These are phyloP conservation scores for Gentiana dahurica DNA, from an alignment of 257 asterid species.

Conservation along the genomic window DNA sequence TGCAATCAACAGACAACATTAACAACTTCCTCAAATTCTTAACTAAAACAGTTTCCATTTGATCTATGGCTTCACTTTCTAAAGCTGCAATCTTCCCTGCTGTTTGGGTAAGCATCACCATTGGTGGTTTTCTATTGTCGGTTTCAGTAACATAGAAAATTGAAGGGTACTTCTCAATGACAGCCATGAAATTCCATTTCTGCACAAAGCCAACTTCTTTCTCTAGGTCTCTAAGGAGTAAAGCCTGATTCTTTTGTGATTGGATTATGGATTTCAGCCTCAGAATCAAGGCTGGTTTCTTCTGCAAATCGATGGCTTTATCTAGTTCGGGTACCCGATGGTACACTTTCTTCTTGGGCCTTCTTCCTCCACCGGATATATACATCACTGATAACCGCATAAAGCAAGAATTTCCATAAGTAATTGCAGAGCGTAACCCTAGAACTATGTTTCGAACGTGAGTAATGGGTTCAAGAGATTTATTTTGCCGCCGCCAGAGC, in stretches of 20 bases:
- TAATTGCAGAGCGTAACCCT: conserved; percentile 2
- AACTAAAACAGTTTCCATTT: conserved; percentile 75
- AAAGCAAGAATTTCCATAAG: conserved; percentile 12
- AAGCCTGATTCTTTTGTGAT: conserved; percentile 48
- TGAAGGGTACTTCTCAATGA: conserved; percentile 66
- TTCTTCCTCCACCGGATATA: conserved; percentile 50
- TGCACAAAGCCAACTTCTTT: conserved; percentile 89
- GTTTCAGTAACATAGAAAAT: conserved; percentile 47
- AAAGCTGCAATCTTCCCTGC: conserved; percentile 55
- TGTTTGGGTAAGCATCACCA: conserved; percentile 52
- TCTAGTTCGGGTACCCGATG: conserved; percentile 74
- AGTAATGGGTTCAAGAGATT: conserved; percentile 7
- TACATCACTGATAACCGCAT: conserved; percentile 35
- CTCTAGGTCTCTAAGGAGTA: conserved; percentile 90
- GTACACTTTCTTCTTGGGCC: conserved; percentile 72
- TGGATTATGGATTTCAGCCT: conserved; percentile 58
- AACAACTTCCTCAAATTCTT: conserved; percentile 67
- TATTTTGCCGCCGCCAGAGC: conserved; percentile 9
- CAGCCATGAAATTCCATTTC: conserved; percentile 85
- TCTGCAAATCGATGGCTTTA: conserved; percentile 75
- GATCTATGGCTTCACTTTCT: conserved; percentile 37
- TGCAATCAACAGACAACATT: conserved; percentile 84
- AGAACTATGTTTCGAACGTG: conserved; percentile 2
- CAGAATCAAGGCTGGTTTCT: conserved; percentile 68
- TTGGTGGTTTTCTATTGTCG: conserved; percentile 51